phyloP scores from a whole-genome alignment of 805 yeast species.

The Candida railenensis region DNA sequence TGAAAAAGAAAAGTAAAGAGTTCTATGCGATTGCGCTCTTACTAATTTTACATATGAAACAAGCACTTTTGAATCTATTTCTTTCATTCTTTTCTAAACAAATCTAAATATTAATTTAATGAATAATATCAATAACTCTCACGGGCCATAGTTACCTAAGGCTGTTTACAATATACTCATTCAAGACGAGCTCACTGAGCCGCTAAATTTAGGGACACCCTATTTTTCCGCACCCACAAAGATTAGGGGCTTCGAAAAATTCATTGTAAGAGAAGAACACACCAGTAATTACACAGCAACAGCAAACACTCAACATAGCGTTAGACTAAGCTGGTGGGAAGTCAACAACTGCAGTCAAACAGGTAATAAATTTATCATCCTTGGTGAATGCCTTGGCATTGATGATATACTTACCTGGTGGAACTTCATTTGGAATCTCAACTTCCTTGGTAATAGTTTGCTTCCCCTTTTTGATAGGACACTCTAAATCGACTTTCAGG shows the following conservation, averaged over 20 bases:
- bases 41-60: too few relatives aligned
- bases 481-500: conserved; percentile 76
- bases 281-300: too few relatives aligned
- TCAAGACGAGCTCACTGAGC: too few relatives aligned
- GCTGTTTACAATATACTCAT: too few relatives aligned
- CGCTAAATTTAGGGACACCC: not conserved
- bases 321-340: conserved; percentile 36
- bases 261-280: too few relatives aligned
- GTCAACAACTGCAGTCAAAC: conserved; percentile 72
- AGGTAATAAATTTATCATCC: conserved; percentile 79
- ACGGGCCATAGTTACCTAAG: too few relatives aligned
- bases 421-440: conserved; percentile 86
- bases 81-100: not conserved
- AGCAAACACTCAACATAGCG: not conserved
- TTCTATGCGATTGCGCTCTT: too few relatives aligned
- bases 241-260: too few relatives aligned
- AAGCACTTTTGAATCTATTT: too few relatives aligned
- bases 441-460: conserved; percentile 69
- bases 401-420: conserved; percentile 90
- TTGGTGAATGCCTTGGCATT: conserved; percentile 86
- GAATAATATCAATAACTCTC: too few relatives aligned
- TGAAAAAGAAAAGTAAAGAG: not conserved
- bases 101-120: not conserved
- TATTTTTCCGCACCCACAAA: not conserved
- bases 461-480: conserved; percentile 76